phyloP scores from a whole-genome alignment of 148 eudicot species.

The Diospyros kaki region DNA sequence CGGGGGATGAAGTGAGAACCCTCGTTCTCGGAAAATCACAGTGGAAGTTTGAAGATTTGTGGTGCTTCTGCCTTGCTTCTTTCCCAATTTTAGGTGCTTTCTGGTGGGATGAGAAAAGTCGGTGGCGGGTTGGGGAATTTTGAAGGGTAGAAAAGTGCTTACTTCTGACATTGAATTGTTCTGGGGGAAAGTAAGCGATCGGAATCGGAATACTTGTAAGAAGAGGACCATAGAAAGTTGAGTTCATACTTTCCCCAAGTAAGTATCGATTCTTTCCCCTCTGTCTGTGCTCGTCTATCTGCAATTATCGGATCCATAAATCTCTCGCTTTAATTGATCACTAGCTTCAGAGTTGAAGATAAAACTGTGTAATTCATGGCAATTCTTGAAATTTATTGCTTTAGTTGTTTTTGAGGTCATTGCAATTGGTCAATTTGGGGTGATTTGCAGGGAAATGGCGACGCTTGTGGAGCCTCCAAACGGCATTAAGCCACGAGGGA shows the following conservation, averaged over 20 bases:
- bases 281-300: neutral
- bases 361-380: neutral
- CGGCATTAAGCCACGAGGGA: slow-evolving; percentile 20
- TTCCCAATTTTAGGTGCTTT: neutral
- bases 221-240: neutral
- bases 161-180: neutral
- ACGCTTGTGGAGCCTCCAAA: slow-evolving; percentile 23
- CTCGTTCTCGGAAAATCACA: neutral
- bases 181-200: neutral
- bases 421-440: neutral
- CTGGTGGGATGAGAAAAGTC: neutral
- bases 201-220: neutral
- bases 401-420: neutral
- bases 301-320: neutral
- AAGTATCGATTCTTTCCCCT: slow-evolving; percentile 13
- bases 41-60: neutral
- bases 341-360: neutral
- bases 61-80: neutral
- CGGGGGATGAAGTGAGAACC: no score
- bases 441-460: slow-evolving; percentile 14
- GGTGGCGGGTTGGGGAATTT: slow-evolving; percentile 1
- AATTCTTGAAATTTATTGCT: neutral
- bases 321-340: neutral
- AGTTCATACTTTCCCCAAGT: neutral
- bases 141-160: slow-evolving; percentile 2